These are phyloP conservation scores for Musa beccarii DNA, from an alignment of 176 grass and related monocot genomes.

Conservation along the genomic window DNA sequence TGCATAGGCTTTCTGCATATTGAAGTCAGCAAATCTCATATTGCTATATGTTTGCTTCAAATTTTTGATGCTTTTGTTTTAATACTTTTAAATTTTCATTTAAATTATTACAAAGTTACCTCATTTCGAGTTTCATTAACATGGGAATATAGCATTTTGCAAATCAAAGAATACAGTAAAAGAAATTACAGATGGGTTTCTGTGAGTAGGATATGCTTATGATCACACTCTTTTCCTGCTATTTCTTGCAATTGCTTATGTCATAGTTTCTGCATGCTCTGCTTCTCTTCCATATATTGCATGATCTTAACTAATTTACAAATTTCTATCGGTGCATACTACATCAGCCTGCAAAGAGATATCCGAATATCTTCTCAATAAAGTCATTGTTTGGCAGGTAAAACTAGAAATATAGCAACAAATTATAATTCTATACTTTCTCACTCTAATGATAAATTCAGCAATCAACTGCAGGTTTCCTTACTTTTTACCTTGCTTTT, in stretches of 20 bases:
- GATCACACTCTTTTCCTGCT: neutral
- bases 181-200: too few species aligned
- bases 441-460: conserved; percentile 10
- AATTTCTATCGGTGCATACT: conserved; percentile 18
- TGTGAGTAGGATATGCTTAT: neutral
- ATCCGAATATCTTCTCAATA: conserved; percentile 43
- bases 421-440: conserved; percentile 3
- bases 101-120: too few species aligned
- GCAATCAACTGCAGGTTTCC: conserved; percentile 53
- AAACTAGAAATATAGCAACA: conserved; percentile 10
- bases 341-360: conserved; percentile 57
- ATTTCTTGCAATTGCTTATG: neutral
- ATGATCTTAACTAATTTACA: neutral
- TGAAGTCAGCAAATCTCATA: too few species aligned
- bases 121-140: too few species aligned
- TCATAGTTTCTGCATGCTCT: neutral
- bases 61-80: too few species aligned
- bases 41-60: too few species aligned
- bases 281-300: neutral
- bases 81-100: too few species aligned
- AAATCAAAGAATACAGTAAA: too few species aligned
- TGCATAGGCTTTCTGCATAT: too few species aligned
- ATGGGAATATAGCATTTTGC: too few species aligned
- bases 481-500: conserved; percentile 54
- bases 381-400: conserved; percentile 61